A percentile compares a stretch with the other conserved stretches of the same genome.
These are phyloP conservation scores for Carex pumila DNA, from an alignment of 176 grass and related monocot genomes.

Conservation along the genomic window DNA sequence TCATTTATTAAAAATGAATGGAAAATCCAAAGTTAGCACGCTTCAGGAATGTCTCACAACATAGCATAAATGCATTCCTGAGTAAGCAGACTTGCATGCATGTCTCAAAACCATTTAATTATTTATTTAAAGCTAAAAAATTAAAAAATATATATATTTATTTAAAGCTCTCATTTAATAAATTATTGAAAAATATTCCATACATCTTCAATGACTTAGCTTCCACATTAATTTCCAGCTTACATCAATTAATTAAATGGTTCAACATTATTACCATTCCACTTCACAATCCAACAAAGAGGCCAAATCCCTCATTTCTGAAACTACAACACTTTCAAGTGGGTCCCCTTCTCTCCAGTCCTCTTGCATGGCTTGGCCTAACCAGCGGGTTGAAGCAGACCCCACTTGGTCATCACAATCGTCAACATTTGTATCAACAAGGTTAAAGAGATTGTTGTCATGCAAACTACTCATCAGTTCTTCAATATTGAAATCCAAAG, in stretches of 20 bases:
- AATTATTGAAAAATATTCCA: no score
- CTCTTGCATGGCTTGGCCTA: not conserved
- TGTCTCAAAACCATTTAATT: no score
- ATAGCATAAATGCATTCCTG: no score
- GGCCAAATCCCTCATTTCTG: constrained; percentile 3
- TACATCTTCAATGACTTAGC: no score
- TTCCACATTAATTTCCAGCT: not conserved
- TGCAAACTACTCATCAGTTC: constrained; percentile 19
- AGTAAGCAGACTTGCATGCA: no score
- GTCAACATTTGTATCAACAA: not conserved
- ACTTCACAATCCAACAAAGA: constrained; percentile 19
- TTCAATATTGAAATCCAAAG: constrained; percentile 23
- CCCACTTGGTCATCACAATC: not conserved
- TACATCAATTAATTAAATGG: not conserved
- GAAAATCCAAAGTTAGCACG: no score
- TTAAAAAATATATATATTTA: no score
- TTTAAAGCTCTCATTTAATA: no score
- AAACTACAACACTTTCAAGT: not conserved
- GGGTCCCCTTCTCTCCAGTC: not conserved
- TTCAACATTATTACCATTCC: constrained; percentile 3
- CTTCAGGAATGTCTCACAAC: no score
- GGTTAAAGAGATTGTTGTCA: not conserved
- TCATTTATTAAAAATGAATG: no score
- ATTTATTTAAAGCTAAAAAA: no score
- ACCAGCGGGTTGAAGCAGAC: not conserved